These are phyloP conservation scores for Alternaria hordeiaustralica DNA, from an alignment of 2,329 filamentous ascomycete species.

Conservation along the genomic window DNA sequence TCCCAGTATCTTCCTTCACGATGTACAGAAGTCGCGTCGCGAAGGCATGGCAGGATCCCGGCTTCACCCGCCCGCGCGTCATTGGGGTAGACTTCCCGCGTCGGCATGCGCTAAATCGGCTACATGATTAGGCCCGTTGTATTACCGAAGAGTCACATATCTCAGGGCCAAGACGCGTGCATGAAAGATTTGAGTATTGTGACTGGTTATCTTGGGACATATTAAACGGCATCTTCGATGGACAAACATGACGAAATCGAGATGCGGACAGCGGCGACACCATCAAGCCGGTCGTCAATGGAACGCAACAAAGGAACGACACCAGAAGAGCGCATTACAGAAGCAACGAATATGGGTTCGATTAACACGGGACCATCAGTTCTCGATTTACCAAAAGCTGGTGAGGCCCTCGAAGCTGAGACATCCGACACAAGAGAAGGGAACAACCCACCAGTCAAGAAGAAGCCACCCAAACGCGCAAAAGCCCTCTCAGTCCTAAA, in stretches of 20 bases:
- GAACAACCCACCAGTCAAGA: background rate
- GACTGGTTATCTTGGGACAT: background rate
- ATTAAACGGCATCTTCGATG: background rate
- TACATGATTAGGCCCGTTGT: conserved; percentile 7
- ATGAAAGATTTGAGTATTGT: background rate
- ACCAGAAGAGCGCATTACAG: background rate
- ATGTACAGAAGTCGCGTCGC: too few species aligned
- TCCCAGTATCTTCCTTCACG: too few species aligned
- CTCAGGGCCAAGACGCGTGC: background rate
- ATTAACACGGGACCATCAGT: background rate
- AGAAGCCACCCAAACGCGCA: conserved; percentile 2
- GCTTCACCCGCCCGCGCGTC: conserved; percentile 1
- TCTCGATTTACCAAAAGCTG: background rate
- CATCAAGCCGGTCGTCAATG: background rate
- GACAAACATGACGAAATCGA: background rate
- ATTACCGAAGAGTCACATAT: conserved; percentile 9
- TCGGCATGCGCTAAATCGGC: conserved; percentile 5
- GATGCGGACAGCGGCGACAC: background rate
- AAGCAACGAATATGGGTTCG: background rate
- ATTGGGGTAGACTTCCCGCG: background rate
- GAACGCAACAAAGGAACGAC: background rate
- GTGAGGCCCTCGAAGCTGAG: background rate
- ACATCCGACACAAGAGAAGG: background rate
- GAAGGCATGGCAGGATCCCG: background rate
- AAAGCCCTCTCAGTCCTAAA: conserved; percentile 20